Evolutionary conservation across 2,329 filamentous ascomycete genomes (phyloP), one percentile per base, ranked within the genome.

Genomic region (Talaromyces marneffei): DNA sequence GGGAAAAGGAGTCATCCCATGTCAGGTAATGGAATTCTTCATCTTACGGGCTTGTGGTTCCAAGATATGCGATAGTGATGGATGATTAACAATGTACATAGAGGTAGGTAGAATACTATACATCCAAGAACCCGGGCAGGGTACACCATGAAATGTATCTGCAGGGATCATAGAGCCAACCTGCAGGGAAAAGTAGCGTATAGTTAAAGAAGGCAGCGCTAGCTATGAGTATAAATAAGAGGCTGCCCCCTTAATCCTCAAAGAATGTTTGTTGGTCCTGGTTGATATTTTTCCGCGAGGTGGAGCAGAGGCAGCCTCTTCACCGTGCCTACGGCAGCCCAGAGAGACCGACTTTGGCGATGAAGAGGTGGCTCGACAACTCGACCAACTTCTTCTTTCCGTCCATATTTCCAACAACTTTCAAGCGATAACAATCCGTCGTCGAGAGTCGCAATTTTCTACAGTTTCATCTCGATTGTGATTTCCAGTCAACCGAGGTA

Each of bases 281-380:
- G 20, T 16, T 37, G 52, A 55, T n/a, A 40, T 8, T 40, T 35
- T 53, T 14, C 44, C 23, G 33, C 20, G 46, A 23, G 46, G 57
- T 53, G 57, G 40, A 40, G 20, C 20, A 46, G 18, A 31, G 4
- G 27, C 23, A 37, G 16, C 18, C 10, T n/a, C 52, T 25, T 27
- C 52, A 55, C 31, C 31, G 18, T 7, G 44, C 27, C 52, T 55
- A 55, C 60, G 60, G 60, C 12, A 57, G 27, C 23, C 55, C 60
- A 62, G 48, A 59, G 46, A 31, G 48, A 59, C 60, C 60, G 27
- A 16, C 8, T 14, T 40, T 31, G 42, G 54, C 53, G 60, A 61
- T 53, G 39, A 54, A 57, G 48, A 44, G n/a, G 54, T 57, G 55
- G 37, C 40, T 50, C 31, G 14, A 48, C 18, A 31, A 44, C 40